A percentile compares a stretch with the other conserved stretches of the same genome.
Evolutionary conservation across 2,329 filamentous ascomycete genomes (phyloP).

Genomic region (Berkeleyomyces rouxiae): DNA sequence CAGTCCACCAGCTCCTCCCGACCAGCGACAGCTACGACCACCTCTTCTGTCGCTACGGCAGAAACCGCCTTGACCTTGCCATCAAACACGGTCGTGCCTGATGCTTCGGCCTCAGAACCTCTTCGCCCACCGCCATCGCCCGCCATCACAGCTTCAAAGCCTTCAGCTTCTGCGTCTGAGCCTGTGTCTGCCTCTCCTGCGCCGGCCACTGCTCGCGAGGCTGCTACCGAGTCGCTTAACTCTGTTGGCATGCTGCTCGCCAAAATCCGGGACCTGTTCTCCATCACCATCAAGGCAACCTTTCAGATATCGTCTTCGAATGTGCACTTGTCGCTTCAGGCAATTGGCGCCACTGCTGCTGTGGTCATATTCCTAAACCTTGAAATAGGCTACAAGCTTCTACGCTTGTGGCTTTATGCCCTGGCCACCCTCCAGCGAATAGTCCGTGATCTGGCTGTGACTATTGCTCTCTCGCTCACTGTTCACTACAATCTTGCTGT

Average conservation of each 20-base stretch:
- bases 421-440: conserved; percentile 11
- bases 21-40: not conserved
- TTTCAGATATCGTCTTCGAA: conserved; percentile 13
- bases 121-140: not conserved
- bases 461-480: conserved; percentile 3
- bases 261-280: conserved; percentile 8
- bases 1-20: conserved; percentile 1
- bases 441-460: conserved; percentile 7
- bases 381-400: conserved; percentile 13
- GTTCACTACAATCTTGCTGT: conserved; percentile 5
- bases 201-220: not conserved
- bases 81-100: not conserved
- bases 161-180: not conserved
- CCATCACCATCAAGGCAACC: conserved; percentile 9
- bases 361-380: conserved; percentile 13
- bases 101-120: not conserved
- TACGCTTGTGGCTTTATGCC: conserved; percentile 12
- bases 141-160: not conserved
- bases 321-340: conserved; percentile 10
- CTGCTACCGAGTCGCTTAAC: conserved; percentile 10
- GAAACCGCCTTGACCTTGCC: not conserved
- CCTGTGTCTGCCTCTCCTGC: not conserved
- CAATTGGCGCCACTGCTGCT: conserved; percentile 8
- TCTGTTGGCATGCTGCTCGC: conserved; percentile 6
- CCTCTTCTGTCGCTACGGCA: not conserved